Evolutionary conservation across 805 yeast genomes (phyloP), one percentile per base, ranked within the genome.

Genomic region (Monosporozyma unispora): DNA sequence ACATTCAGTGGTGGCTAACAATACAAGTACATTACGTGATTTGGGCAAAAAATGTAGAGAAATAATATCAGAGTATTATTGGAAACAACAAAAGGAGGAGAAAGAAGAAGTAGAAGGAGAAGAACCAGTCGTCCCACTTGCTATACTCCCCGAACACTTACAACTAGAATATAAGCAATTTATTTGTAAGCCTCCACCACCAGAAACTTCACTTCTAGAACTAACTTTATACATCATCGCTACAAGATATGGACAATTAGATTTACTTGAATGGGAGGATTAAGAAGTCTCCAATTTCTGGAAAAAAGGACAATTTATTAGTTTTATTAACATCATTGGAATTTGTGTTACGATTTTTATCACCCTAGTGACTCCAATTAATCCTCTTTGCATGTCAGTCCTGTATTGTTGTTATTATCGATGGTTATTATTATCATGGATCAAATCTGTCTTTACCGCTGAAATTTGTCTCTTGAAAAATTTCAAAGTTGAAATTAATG

Each of bases 21-120:
- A 61, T 27, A 54, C 58, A 3, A 63, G 68, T 46, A 51, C 52
- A 4, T 35, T 66, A 33, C 53, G 70, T 47, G 61, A 56, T 19
- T 45, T 64, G 31, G 70, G 60, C 3, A 63, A 63, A 47, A 59
- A 59, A 49, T 60, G 66, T 35, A 16, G 22, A 11, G 37, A 28
- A 9, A 35, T 35, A 16, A 35, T 35, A 35, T 35, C 14, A 9
- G 12, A 35, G 10, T 35, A 9, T 35, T 35, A 35, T 6, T 19
- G 22, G 10, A n/a, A n/a, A n/a, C n/a, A n/a, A n/a, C n/a, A n/a
- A n/a, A n/a, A n/a, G n/a, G 22, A 35, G 4, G 21, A 16, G 12
- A 18, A 18, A 18, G 22, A 35, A 2, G 22, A 35, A 8, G 8
- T 18, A 9, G 21, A 9, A 16, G 21, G 8, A 14, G 22, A 35